Evolutionary conservation across 257 asterid species (phyloP).

Genomic region (Apocynum venetum): DNA sequence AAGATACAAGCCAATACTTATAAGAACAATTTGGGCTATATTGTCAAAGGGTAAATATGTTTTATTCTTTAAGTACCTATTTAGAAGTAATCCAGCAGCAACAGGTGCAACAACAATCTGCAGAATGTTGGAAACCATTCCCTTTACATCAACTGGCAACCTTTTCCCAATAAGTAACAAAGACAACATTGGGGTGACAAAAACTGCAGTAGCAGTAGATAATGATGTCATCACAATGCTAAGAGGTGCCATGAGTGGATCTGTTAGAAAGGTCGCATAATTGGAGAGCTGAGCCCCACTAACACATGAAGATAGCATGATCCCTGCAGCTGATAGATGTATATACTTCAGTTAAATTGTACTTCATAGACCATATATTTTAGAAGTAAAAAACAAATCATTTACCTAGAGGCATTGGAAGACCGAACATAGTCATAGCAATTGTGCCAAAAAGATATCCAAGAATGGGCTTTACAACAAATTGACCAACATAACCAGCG

Average conservation of each 20-base stretch:
- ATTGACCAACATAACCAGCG: constrained; percentile 84
- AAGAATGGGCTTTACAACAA: constrained; percentile 76
- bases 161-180: constrained; percentile 79
- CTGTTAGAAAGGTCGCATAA: constrained; percentile 86
- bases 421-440: constrained; percentile 59
- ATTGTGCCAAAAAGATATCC: constrained; percentile 80
- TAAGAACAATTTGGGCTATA: constrained; percentile 11
- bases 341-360: constrained; percentile 24
- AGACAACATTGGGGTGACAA: constrained; percentile 77
- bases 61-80: constrained; percentile 42
- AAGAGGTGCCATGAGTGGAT: constrained; percentile 93
- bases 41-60: neutral
- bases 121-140: constrained; percentile 84
- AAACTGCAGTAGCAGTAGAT: constrained; percentile 87
- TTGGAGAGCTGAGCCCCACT: constrained; percentile 98
- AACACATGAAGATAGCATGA: constrained; percentile 89
- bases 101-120: constrained; percentile 92
- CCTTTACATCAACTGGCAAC: constrained; percentile 89
- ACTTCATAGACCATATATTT: neutral
- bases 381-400: neutral
- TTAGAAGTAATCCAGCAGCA: constrained; percentile 82
- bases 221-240: constrained; percentile 97
- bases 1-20: constrained; percentile 18
- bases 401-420: constrained; percentile 78
- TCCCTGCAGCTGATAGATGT: constrained; percentile 71